Evolutionary conservation across 345 rosid genomes (phyloP).

Genomic region (Firmiana major): DNA sequence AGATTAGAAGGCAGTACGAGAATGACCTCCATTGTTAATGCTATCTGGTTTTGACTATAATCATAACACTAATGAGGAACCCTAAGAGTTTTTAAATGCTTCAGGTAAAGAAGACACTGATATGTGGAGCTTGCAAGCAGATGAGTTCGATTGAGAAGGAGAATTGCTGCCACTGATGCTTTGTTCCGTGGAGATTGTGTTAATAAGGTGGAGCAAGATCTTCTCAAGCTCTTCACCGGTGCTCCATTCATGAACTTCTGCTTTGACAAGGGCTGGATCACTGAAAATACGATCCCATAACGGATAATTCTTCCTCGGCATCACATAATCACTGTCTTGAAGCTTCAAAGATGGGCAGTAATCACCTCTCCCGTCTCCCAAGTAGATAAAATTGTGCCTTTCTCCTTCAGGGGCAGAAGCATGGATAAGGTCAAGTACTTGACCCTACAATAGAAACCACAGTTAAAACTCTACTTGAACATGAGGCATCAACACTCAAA

Average conservation of each 20-base stretch:
- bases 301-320: slow-evolving; percentile 76
- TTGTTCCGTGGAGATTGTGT: slow-evolving; percentile 24
- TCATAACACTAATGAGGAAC: no score
- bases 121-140: neutral
- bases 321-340: slow-evolving; percentile 46
- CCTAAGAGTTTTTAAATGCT: no score
- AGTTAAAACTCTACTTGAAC: neutral
- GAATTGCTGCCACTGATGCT: neutral
- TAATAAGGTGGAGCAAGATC: slow-evolving; percentile 42
- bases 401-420: slow-evolving; percentile 26
- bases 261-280: slow-evolving; percentile 48
- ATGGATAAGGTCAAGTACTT: slow-evolving; percentile 47
- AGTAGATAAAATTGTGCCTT: slow-evolving; percentile 48
- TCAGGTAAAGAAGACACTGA: slow-evolving; percentile 6
- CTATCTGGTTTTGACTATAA: neutral
- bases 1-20: neutral
- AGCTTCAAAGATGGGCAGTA: slow-evolving; percentile 72
- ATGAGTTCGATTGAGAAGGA: slow-evolving; percentile 14
- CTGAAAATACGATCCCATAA: slow-evolving; percentile 46
- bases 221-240: slow-evolving; percentile 52
- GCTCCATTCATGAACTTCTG: slow-evolving; percentile 68
- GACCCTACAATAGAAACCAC: slow-evolving; percentile 42
- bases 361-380: slow-evolving; percentile 88
- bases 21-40: neutral
- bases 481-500: neutral